These are phyloP conservation scores for Boechera stricta DNA, from an alignment of 345 rosid species.

Conservation along the genomic window DNA sequence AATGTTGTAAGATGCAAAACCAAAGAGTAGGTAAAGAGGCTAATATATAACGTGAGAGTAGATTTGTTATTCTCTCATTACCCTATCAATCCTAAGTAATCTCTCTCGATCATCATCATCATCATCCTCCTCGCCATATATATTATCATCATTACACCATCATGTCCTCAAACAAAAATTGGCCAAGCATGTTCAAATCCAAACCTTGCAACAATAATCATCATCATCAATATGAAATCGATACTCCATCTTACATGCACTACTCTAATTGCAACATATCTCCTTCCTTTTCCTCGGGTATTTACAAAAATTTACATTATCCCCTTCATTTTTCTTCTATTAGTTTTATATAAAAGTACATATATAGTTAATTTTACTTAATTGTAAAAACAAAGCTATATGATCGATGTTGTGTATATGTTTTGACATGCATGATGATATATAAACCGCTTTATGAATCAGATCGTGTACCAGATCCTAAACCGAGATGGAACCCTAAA, in stretches of 20 bases:
- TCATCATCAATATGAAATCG: conserved; percentile 56
- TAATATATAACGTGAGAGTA: conserved; percentile 59
- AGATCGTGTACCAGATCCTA: conserved; percentile 90
- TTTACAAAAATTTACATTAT: background rate
- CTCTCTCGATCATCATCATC: background rate
- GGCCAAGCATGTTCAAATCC: conserved; percentile 98
- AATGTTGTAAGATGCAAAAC: conserved; percentile 1
- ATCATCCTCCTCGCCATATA: background rate
- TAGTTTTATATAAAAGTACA: background rate
- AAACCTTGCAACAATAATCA: conserved; percentile 77
- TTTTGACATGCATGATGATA: conserved; percentile 37
- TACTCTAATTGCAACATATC: conserved; percentile 57
- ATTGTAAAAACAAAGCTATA: background rate
- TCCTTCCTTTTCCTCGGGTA: conserved; percentile 65
- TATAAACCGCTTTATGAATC: conserved; percentile 41
- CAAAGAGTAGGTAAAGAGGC: conserved; percentile 59
- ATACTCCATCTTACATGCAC: conserved; percentile 58
- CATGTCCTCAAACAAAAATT: conserved; percentile 97
- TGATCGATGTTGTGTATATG: background rate
- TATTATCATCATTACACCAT: conserved; percentile 19
- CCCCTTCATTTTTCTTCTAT: background rate
- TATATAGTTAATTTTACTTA: background rate
- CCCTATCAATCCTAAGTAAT: conserved; percentile 20
- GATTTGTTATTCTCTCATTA: conserved; percentile 28
- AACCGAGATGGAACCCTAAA: conserved; percentile 98